Conservation (phyloP, 768 basidiomycete genomes). For the Thelephora aurantiotincta region DNA sequence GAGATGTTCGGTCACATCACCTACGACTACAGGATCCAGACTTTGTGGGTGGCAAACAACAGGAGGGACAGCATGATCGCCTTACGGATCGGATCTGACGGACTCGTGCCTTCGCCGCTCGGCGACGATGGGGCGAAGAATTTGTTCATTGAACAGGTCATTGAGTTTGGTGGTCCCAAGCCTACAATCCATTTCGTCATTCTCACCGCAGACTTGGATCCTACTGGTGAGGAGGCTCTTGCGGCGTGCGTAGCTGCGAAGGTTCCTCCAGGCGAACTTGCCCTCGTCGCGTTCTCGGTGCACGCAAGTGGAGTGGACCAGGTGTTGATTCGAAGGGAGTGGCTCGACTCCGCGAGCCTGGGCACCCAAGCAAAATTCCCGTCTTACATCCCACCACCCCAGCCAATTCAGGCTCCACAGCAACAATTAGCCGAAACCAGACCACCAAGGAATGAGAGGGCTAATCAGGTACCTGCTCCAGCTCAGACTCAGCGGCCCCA, state of each 20-base stretch:
- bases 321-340: conserved; percentile 73
- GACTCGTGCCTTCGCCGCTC: conserved; percentile 31
- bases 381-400: conserved; percentile 18
- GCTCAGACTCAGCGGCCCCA: background rate
- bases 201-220: conserved; percentile 72
- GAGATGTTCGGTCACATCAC: conserved; percentile 85
- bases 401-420: conserved; percentile 12
- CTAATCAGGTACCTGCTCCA: conserved; percentile 16
- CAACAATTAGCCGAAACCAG: conserved; percentile 9
- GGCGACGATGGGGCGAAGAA: conserved; percentile 48
- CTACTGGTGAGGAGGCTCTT: conserved; percentile 67
- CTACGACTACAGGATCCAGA: conserved; percentile 77
- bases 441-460: conserved; percentile 4
- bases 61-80: conserved; percentile 76
- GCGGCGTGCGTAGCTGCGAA: conserved; percentile 79
- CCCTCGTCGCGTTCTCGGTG: conserved; percentile 79
- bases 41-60: conserved; percentile 79
- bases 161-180: conserved; percentile 74
- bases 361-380: conserved; percentile 52
- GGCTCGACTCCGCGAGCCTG: conserved; percentile 59
- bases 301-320: conserved; percentile 85
- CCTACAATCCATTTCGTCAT: conserved; percentile 85
- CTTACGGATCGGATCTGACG: conserved; percentile 57
- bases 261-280: conserved; percentile 58
- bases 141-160: conserved; percentile 60